Base-by-base conservation (phyloP, 768 basidiomycete genomes). In the Leccinellum rugosiceps region DNA sequence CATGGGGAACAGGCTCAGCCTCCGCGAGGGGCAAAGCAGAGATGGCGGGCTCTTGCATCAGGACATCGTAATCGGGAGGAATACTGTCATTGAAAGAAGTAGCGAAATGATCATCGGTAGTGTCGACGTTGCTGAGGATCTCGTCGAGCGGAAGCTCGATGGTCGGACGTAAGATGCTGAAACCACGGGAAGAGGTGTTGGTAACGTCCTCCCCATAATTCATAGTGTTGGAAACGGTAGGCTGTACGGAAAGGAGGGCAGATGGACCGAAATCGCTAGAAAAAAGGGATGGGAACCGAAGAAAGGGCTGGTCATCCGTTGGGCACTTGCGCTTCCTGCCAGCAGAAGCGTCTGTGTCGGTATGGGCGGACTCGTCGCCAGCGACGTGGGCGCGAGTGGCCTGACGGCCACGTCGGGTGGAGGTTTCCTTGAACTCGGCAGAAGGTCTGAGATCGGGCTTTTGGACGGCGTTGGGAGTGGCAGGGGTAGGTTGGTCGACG, bases 71-170 rank as follows among this genome's bases (percentile, higher is more conserved):
- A 45, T 71, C 69, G 2, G 26, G n/a, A 59, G 43, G 14, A 19
- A 1, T 38, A 54, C 25, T 61, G 65, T 6, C n/a, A 6, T 57
- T 48, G 47, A 61, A 17, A 44, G 25, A 46, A 8, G 28, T 38
- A 26, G 58, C 38, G 2, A 41, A 2, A 34, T 28, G 47, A 19
- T 68, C 71, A 23, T 72, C 71, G 10, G 51, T 23, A 4, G 61
- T 56, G 38, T 74, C 71, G 3, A 71, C 62, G 49, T 26, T 72
- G 55, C 64, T 67, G 58, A 93, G 80, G 57, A 93, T 78, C 59
- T 94, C 90, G 62, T 94, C 90, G n/a, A 93, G 81, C 5, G 88
- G 86, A 26, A 92, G 83, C 68, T 93, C 90, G 66, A 92, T 92
- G 44, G 92, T 92, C 0, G 90, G 92, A 11, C 90, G 84, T 21